Evolutionary conservation across 768 basidiomycete species (phyloP), one percentile per base, ranked within the genome.

Genomic region (Candolleomyces eurysporus): DNA sequence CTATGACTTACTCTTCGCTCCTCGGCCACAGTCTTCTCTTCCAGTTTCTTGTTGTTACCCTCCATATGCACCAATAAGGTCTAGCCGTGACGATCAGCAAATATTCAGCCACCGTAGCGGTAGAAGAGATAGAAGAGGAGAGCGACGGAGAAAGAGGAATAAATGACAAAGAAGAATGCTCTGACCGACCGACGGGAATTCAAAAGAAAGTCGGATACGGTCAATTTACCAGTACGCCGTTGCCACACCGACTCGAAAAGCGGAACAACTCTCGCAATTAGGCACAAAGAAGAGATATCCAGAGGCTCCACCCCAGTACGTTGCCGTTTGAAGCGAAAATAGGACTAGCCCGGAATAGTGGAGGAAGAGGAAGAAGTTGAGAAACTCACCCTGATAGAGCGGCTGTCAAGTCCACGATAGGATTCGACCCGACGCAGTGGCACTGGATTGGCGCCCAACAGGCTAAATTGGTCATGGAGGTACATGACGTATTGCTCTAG

Each of bases 11-110:
- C 89, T 66, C 77, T 76, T 59, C 82, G 78, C 65, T 90, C 88
- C 66, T 88, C 86, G 11, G 71, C 72, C 3, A 80, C 66, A 1
- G 80, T 85, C 62, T 78, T 76, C 19, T 75, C 66, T 67, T 87
- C 82, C 39, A 86, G 74, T 16, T 80, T 76, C 59, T 78, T 76
- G 51, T 82, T 80, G 3, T 75, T 78, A 48, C 83, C 80, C 63
- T 90, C 83, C 83, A 89, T 87, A 66, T 90, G 86, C 2, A 90
- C 85, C 8, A 91, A 79, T 55, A 91, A 76, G 0, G 87, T 90
- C 86, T 88, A 19, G 17, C 22, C 45, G 11, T 14, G 42, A 48
- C 50, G 31, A 56, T 43, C 19, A 9, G 42, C 19, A 36, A 9
- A 7, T 36, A 21, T 36, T 61, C 36, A 61, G 61, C 61, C 61